Percentiles rank a stretch among this genome's conserved stretches.
These are phyloP conservation scores for Gardenia jasminoides DNA, from an alignment of 257 asterid species.

Conservation along the genomic window DNA sequence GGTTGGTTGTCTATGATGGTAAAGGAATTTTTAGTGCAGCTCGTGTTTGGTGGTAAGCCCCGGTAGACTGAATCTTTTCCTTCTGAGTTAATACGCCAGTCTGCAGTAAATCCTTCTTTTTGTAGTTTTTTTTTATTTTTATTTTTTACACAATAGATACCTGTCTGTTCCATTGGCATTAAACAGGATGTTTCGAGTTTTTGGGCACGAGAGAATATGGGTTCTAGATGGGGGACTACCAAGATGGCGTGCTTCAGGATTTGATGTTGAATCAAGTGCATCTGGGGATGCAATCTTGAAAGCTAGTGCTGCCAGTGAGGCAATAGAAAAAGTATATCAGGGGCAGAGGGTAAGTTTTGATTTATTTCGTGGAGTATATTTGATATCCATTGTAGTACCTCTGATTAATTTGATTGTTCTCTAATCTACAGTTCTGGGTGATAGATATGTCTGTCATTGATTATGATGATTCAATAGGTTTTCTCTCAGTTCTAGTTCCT, in stretches of 20 bases:
- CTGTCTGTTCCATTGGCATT: not conserved
- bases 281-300: slow-evolving; percentile 90
- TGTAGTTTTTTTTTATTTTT: too few species aligned
- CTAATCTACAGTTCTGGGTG: not conserved
- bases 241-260: slow-evolving; percentile 91
- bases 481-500: not conserved
- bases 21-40: slow-evolving; percentile 98
- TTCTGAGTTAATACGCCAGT: not conserved
- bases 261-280: slow-evolving; percentile 90
- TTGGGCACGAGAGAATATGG: slow-evolving; percentile 90
- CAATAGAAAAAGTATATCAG: slow-evolving; percentile 85
- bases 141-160: not conserved
- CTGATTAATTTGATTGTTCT: not conserved
- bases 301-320: slow-evolving; percentile 99
- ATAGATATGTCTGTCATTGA: not conserved
- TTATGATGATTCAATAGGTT: not conserved
- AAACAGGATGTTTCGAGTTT: slow-evolving; percentile 96
- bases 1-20: slow-evolving; percentile 91
- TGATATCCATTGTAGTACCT: not conserved
- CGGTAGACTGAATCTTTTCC: slow-evolving; percentile 3
- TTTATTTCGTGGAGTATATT: not conserved
- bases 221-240: slow-evolving; percentile 96
- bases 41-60: slow-evolving; percentile 98
- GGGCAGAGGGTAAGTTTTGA: slow-evolving; percentile 48
- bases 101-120: not conserved